A percentile compares a stretch with the other conserved stretches of the same genome.
Conservation (phyloP, 805 yeast species). For the Groenewaldozyma tartarivorans region DNA sequence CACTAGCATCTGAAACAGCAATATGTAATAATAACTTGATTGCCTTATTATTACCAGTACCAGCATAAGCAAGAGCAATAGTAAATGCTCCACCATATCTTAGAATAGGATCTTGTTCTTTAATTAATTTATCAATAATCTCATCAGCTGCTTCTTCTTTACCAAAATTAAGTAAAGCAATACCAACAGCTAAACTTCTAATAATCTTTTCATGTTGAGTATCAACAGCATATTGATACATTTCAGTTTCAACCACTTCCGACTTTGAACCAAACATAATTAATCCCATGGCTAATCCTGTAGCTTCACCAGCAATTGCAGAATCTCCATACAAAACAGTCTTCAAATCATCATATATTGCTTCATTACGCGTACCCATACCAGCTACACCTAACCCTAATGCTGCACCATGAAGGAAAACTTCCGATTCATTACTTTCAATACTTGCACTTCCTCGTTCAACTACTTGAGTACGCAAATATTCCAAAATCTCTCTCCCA, state of each 20-base stretch:
- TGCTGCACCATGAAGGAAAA: conserved; percentile 89
- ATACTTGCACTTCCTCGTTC: conserved; percentile 32
- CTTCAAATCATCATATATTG: conserved; percentile 71
- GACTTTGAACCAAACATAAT: conserved; percentile 89
- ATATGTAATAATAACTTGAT: conserved; percentile 77
- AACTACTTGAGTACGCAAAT: conserved; percentile 55
- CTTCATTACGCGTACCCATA: conserved; percentile 75
- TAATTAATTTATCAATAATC: conserved; percentile 54
- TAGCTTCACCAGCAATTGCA: conserved; percentile 92
- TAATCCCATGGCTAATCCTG: conserved; percentile 92
- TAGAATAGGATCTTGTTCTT: conserved; percentile 69
- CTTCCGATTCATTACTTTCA: conserved; percentile 56
- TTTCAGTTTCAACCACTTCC: conserved; percentile 57
- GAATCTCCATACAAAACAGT: conserved; percentile 81
- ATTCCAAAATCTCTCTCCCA: conserved; percentile 72
- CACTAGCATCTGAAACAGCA: conserved; percentile 94
- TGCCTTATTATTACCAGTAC: conserved; percentile 86
- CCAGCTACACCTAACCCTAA: conserved; percentile 95
- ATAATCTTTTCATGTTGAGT: conserved; percentile 93
- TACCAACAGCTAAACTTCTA: conserved; percentile 84
- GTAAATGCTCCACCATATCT: conserved; percentile 96
- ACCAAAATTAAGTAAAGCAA: conserved; percentile 80
- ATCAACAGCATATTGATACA: conserved; percentile 86
- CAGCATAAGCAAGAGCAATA: conserved; percentile 91
- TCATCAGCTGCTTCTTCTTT: conserved; percentile 72